A percentile compares a stretch with the other conserved stretches of the same genome.
Conservation (phyloP, 805 yeast genomes). For the Candida ascalaphidarum region DNA sequence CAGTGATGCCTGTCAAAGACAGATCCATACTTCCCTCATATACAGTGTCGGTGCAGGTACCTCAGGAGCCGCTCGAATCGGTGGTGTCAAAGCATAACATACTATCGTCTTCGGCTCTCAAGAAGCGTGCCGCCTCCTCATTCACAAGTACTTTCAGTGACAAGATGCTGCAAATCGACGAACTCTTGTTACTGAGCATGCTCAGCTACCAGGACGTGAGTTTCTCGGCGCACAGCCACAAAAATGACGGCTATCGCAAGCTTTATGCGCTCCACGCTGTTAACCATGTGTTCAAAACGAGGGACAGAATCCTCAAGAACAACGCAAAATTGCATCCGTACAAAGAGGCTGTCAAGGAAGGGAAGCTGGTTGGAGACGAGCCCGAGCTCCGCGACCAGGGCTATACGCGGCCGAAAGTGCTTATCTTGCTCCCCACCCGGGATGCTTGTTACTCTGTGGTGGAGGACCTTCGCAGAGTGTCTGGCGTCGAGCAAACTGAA, state of each 20-base stretch:
- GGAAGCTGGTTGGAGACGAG: slow-evolving; percentile 32
- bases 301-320: slow-evolving; percentile 78
- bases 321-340: slow-evolving; percentile 45
- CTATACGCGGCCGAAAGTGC: slow-evolving; percentile 84
- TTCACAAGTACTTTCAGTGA: slow-evolving; percentile 7
- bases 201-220: slow-evolving; percentile 66
- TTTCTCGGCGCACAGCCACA: slow-evolving; percentile 44
- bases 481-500: slow-evolving; percentile 71
- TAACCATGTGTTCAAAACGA: slow-evolving; percentile 79
- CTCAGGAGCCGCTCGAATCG: slow-evolving; percentile 24
- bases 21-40: slow-evolving; percentile 15
- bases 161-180: slow-evolving; percentile 31
- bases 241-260: slow-evolving; percentile 49
- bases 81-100: slow-evolving; percentile 8
- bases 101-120: no score
- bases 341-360: slow-evolving; percentile 31
- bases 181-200: slow-evolving; percentile 51
- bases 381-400: slow-evolving; percentile 87
- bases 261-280: slow-evolving; percentile 63
- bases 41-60: slow-evolving; percentile 21
- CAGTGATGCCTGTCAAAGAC: slow-evolving; percentile 5
- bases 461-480: slow-evolving; percentile 46
- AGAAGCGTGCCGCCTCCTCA: slow-evolving; percentile 18
- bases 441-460: slow-evolving; percentile 67
- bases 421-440: slow-evolving; percentile 79